Base-by-base conservation (phyloP, 2,329 filamentous ascomycete species). In the Calonectria montana region DNA sequence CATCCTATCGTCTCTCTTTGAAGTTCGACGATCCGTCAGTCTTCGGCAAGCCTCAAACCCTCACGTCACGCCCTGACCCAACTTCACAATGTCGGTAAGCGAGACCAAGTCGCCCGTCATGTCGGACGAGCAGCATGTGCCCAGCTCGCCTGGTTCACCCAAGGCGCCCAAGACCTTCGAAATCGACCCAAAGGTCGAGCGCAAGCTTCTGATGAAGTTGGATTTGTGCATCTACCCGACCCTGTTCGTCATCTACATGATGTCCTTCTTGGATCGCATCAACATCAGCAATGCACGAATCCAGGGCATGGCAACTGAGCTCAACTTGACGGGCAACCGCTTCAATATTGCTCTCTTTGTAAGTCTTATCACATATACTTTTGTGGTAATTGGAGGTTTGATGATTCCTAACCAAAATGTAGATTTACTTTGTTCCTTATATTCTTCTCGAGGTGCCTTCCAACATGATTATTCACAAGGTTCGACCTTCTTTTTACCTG, bases 281-380 rank as follows among this genome's bases (percentile, higher is more conserved):
- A 87, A 87, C 73, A 87, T 87, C 67, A 84, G 84, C 79, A 88
- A 88, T 79, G 86, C 86, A 10, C 80, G 82, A 61, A 86, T 88
- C 67, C 81, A 86, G 73, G 83, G 86, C 45, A 80, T 89, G 72
- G 77, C 81, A 0, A 75, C 80, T 29, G 86, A 88, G 16, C 80
- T 88, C 1, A 76, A 83, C 10, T 80, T 88, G 25, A 75, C 79
- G 1, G 84, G 83, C 6, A 83, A 83, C 65, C 81, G 83, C 27
- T 88, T 84, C 77, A 87, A 87, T 72, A 79, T 86, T 67, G 83
- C 83, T 7, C 81, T 87, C 3, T 84, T 81, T 70, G 74, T 83
- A 78, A 64, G 75, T 68, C 27, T 18, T 18, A 31, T 21, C 25
- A n/a, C 27, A 25, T 27, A 2, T 12, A 35, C 15, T 15, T 18